Conservation (phyloP, 805 yeast species). For the Kodamaea neixiangensis region DNA sequence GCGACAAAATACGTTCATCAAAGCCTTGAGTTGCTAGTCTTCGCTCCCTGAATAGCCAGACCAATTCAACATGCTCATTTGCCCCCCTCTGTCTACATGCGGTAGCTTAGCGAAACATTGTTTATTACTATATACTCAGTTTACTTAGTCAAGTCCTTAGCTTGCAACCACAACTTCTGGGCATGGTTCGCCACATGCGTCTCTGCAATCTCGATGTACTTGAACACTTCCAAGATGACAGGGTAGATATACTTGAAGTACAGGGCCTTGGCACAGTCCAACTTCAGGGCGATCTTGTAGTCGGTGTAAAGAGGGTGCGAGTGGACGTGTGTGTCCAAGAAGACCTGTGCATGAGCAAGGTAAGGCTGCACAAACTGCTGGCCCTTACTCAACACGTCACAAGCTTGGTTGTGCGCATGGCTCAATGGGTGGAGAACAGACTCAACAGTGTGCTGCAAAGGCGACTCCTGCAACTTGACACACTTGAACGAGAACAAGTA, state of each 20-base stretch:
- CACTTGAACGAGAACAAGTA: constrained; percentile 46
- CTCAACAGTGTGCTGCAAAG: constrained; percentile 32
- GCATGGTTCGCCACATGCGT: constrained; percentile 27
- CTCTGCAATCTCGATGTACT: constrained; percentile 37
- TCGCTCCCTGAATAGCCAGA: neutral
- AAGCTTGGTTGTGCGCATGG: constrained; percentile 36
- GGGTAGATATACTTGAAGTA: constrained; percentile 33
- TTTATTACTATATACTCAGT: neutral
- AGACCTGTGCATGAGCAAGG: constrained; percentile 23
- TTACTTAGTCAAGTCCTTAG: neutral
- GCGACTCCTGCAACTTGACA: constrained; percentile 28
- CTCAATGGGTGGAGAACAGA: constrained; percentile 40
- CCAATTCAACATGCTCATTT: neutral
- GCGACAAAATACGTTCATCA: neutral
- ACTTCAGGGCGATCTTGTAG: constrained; percentile 31
- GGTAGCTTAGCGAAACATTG: neutral
- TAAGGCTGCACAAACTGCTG: constrained; percentile 33
- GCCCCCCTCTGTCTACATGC: neutral
- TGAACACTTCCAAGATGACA: constrained; percentile 31
- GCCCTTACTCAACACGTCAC: constrained; percentile 34
- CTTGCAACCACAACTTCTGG: constrained; percentile 4
- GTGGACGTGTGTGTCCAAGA: constrained; percentile 40
- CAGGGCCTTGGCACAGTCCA: constrained; percentile 22
- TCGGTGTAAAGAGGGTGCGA: constrained; percentile 36
- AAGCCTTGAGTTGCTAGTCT: neutral